Percentiles rank a stretch among this genome's conserved stretches.
These are phyloP conservation scores for Moringa oleifera DNA, from an alignment of 345 rosid species.

Conservation along the genomic window DNA sequence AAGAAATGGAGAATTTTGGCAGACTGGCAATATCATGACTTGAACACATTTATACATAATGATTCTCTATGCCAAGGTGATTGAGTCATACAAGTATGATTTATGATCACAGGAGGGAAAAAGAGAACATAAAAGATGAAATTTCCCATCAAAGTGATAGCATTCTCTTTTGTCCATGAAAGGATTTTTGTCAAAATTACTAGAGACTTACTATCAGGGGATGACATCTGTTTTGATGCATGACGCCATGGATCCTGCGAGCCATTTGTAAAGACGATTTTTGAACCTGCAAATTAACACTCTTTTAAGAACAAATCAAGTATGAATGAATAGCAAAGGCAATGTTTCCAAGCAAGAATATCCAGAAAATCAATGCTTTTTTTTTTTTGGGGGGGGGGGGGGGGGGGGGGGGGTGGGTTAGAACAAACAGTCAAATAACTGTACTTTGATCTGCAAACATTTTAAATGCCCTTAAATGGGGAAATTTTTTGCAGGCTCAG, in stretches of 20 bases:
- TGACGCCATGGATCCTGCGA: conserved; percentile 98
- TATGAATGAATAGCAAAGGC: neutral
- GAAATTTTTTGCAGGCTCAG: neutral
- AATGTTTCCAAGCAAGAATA: too few relatives aligned
- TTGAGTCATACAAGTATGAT: neutral
- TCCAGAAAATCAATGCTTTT: too few relatives aligned
- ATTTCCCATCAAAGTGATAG: neutral
- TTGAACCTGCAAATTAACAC: conserved; percentile 52
- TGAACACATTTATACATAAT: neutral
- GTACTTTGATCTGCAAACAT: too few relatives aligned
- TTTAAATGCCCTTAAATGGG: too few relatives aligned
- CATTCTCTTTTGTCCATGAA: neutral
- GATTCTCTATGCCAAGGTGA: too few relatives aligned
- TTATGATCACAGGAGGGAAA: neutral
- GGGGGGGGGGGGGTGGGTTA: too few relatives aligned
- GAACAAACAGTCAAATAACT: too few relatives aligned
- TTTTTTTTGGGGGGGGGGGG: too few relatives aligned
- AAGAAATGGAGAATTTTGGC: neutral
- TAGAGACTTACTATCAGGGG: conserved; percentile 53
- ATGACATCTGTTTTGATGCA: conserved; percentile 75
- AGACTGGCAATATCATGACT: too few relatives aligned
- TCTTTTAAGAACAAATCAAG: conserved; percentile 1
- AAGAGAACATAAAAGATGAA: neutral
- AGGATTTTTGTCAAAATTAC: neutral
- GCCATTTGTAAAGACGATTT: conserved; percentile 78